Base-by-base conservation (phyloP, 2,329 filamentous ascomycete species). In the Claviceps humidiphila region DNA sequence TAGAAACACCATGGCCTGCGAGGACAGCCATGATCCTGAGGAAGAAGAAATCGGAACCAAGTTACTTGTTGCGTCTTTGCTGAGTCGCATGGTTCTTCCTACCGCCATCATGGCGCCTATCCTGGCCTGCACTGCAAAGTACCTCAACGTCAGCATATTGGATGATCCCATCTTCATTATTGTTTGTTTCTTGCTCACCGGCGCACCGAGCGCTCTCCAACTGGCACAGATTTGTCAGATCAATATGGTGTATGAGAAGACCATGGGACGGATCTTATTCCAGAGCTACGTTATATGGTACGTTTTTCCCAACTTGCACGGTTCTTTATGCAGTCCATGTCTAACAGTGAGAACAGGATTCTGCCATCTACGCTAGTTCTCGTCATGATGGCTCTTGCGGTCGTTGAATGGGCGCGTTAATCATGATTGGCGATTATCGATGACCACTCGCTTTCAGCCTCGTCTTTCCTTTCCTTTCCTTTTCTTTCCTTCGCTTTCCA, bases 161-260 rank as follows among this genome's bases (percentile, higher is more conserved):
- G 93, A 94, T 65, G 93, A 98, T 64, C 93, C 93, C 9, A 98
- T 98, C 61, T 98, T 98, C 68, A 84, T 98, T 59, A 88, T 98
- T 59, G 93, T 98, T 39, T 96, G 90, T 71, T 98, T 97, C 77
- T 75, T 98, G 58, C 85, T 98, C 58, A 91, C 89, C 0, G 93
- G 93, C 39, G 93, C 93, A 3, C 93, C 93, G 5, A 94, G 86
- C 57, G 93, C 93, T 26, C 75, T 98, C 57, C 93, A 98, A 70
- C 73, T 98, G 63, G 91, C 93, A 6, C 93, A 98, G 71, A 98
- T 98, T 55, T 98, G 93, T 71, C 93, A 97, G 75, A 87, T 97
- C 71, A 98, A 98, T 69, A 85, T 85, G 57, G 93, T 98, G 9
- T 98, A 89, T 67, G 91, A 97, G 74, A 82, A 85, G 17, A 89